These are phyloP conservation scores for Chromosphaera perkinsii DNA, from an alignment of 208 protist genomes.

Conservation along the genomic window DNA sequence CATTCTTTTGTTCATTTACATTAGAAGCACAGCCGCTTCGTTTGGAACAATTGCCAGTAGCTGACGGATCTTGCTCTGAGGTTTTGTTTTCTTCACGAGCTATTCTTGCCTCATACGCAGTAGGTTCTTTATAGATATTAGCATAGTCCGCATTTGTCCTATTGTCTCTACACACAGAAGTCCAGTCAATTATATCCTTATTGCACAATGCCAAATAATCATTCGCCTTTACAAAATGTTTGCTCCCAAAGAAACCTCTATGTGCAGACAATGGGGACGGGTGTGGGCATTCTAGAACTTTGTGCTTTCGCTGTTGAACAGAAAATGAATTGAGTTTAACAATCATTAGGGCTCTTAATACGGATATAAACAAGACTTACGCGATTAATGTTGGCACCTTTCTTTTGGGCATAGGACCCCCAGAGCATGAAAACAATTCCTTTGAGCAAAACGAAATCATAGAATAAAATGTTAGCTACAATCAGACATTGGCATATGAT, in stretches of 20 bases:
- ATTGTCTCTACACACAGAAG: background rate
- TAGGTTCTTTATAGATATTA: no score
- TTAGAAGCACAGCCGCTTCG: no score
- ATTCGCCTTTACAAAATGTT: constrained; percentile 49
- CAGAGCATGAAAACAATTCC: constrained; percentile 57
- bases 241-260: constrained; percentile 47
- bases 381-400: constrained; percentile 35
- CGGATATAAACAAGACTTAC: background rate
- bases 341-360: background rate
- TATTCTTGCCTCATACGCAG: no score
- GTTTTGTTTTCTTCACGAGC: no score
- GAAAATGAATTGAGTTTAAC: background rate
- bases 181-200: constrained; percentile 2
- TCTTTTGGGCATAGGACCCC: constrained; percentile 53
- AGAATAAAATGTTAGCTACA: no score
- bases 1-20: no score
- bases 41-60: no score
- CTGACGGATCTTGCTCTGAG: no score
- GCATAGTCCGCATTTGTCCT: background rate
- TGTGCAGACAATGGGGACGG: constrained; percentile 40
- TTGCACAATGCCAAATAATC: constrained; percentile 18
- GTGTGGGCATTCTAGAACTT: constrained; percentile 34
- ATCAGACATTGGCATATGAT: no score
- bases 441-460: no score
- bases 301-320: constrained; percentile 21